Conservation (phyloP, 2,329 filamentous ascomycete species). For the Hypomyces perniciosus region DNA sequence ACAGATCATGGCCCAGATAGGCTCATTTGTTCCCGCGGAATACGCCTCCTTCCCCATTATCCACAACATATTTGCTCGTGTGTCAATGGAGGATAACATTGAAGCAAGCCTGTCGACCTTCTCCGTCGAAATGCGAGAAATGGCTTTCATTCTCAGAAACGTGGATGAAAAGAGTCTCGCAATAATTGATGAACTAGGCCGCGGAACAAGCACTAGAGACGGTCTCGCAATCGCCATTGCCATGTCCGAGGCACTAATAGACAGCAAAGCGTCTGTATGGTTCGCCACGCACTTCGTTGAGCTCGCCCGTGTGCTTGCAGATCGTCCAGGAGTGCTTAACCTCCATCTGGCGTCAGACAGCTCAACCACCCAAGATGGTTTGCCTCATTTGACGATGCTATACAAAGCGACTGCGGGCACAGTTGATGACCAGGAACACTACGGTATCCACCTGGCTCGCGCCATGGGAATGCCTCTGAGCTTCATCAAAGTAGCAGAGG, state of each 20-base stretch:
- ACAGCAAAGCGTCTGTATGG: constrained; percentile 75
- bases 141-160: constrained; percentile 84
- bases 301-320: constrained; percentile 66
- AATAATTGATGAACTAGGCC: constrained; percentile 86
- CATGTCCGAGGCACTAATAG: constrained; percentile 80
- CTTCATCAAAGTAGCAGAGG: constrained; percentile 63
- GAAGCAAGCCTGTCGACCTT: constrained; percentile 92
- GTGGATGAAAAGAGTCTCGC: constrained; percentile 70
- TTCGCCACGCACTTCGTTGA: constrained; percentile 93
- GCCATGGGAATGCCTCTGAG: constrained; percentile 64
- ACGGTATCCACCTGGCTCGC: constrained; percentile 76
- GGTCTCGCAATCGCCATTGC: constrained; percentile 85
- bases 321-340: constrained; percentile 73
- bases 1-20: constrained; percentile 89
- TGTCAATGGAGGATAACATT: constrained; percentile 81
- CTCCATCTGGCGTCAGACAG: constrained; percentile 73
- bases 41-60: constrained; percentile 78
- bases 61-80: constrained; percentile 77
- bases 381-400: constrained; percentile 70
- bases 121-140: constrained; percentile 90
- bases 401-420: constrained; percentile 75
- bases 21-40: constrained; percentile 80
- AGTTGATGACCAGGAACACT: constrained; percentile 60
- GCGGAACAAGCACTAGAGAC: constrained; percentile 84
- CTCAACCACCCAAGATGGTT: constrained; percentile 40